These are phyloP conservation scores for Cardamine chenopodiifolia DNA, from an alignment of 345 rosid species.

Conservation along the genomic window DNA sequence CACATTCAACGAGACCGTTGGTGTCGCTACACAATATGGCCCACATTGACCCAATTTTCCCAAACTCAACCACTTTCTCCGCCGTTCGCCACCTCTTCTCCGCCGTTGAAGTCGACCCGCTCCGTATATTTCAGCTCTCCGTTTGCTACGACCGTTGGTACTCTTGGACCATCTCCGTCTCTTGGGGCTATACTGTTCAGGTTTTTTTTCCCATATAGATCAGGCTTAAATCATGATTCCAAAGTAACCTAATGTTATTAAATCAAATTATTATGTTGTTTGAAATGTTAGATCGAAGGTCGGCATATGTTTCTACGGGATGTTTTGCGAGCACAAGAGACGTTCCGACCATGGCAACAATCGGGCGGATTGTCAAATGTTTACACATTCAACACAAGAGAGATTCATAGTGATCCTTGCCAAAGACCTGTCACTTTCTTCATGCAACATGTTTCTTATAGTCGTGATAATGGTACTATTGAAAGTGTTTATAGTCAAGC, in stretches of 20 bases:
- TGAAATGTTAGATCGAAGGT: constrained; percentile 38
- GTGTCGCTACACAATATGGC: constrained; percentile 81
- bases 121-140: constrained; percentile 70
- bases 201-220: constrained; percentile 19
- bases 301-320: constrained; percentile 52
- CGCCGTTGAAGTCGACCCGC: constrained; percentile 62
- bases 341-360: constrained; percentile 67
- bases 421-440: constrained; percentile 68
- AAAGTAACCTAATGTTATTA: background rate
- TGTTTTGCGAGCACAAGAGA: constrained; percentile 53
- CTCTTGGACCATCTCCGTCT: constrained; percentile 78
- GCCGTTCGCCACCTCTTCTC: constrained; percentile 57
- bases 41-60: constrained; percentile 67
- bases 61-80: constrained; percentile 54
- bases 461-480: constrained; percentile 35
- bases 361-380: constrained; percentile 40
- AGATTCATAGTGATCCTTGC: constrained; percentile 61
- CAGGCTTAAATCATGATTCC: background rate
- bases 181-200: constrained; percentile 89
- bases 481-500: constrained; percentile 56
- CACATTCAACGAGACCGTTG: constrained; percentile 75
- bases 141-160: constrained; percentile 79
- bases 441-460: constrained; percentile 47
- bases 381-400: constrained; percentile 64
- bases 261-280: background rate